Evolutionary conservation across 2,329 filamentous ascomycete genomes (phyloP).

Genomic region (Cryphonectria radicalis): DNA sequence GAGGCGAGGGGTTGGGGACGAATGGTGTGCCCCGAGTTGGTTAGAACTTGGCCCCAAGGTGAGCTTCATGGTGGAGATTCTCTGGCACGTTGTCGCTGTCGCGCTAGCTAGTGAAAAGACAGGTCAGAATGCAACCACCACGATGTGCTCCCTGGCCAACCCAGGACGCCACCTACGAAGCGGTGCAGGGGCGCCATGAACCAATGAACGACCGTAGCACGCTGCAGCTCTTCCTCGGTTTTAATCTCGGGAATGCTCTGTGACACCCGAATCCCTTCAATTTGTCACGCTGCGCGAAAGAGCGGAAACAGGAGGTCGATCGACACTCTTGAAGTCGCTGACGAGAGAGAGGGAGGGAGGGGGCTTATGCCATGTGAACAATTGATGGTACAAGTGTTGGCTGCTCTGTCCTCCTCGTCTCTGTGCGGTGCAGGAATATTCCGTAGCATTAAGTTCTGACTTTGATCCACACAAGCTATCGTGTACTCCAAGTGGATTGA

Average conservation of each 20-base stretch:
- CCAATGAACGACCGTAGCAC: neutral
- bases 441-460: constrained; percentile 6
- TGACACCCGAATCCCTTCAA: constrained; percentile 5
- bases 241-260: constrained; percentile 21
- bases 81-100: constrained; percentile 25
- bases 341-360: neutral
- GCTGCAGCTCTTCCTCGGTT: constrained; percentile 9
- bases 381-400: neutral
- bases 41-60: constrained; percentile 16
- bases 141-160: constrained; percentile 15
- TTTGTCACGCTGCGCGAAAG: neutral
- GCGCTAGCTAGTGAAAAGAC: constrained; percentile 18
- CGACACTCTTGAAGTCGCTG: neutral
- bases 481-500: constrained; percentile 8
- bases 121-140: constrained; percentile 26
- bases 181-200: constrained; percentile 4
- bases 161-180: constrained; percentile 19
- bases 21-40: constrained; percentile 20
- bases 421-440: neutral
- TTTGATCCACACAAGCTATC: constrained; percentile 8
- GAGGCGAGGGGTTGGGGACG: neutral
- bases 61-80: constrained; percentile 23
- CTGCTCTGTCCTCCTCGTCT: neutral
- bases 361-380: neutral
- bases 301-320: neutral